Evolutionary conservation across 2,329 filamentous ascomycete genomes (phyloP).

Genomic region (Neopestalotiopsis clavispora): DNA sequence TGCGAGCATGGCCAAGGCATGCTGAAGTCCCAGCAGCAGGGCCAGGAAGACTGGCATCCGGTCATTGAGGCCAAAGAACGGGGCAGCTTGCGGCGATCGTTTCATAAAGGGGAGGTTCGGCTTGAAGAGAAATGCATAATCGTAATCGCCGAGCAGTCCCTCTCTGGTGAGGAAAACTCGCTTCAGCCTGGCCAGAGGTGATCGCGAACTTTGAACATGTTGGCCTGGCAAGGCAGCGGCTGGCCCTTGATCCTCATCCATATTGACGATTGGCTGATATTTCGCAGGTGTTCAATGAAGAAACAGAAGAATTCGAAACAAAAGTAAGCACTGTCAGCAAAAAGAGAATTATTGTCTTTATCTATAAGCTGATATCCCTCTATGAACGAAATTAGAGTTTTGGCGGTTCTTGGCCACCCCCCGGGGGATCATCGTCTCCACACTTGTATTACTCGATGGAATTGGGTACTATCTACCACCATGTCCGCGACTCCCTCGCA

Average conservation of each 20-base stretch:
- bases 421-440: background rate
- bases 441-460: constrained; percentile 5
- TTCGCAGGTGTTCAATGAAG: background rate
- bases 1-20: constrained; percentile 77
- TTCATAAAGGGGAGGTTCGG: constrained; percentile 84
- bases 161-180: constrained; percentile 62
- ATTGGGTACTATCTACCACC: constrained; percentile 6
- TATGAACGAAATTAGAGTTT: constrained; percentile 5
- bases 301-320: background rate
- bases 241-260: constrained; percentile 63
- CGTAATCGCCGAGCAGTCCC: constrained; percentile 83
- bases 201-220: constrained; percentile 37
- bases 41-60: constrained; percentile 76
- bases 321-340: background rate
- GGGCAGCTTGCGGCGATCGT: constrained; percentile 61
- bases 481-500: background rate
- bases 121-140: constrained; percentile 87
- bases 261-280: constrained; percentile 28
- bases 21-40: constrained; percentile 78
- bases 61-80: constrained; percentile 86
- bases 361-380: background rate
- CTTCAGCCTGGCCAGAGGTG: constrained; percentile 36
- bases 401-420: background rate
- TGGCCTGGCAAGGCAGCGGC: constrained; percentile 51
- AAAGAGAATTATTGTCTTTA: background rate